A percentile compares a stretch with the other conserved stretches of the same genome.
Evolutionary conservation across 129 eudicot species (phyloP).

Genomic region (Apium graveolens): DNA sequence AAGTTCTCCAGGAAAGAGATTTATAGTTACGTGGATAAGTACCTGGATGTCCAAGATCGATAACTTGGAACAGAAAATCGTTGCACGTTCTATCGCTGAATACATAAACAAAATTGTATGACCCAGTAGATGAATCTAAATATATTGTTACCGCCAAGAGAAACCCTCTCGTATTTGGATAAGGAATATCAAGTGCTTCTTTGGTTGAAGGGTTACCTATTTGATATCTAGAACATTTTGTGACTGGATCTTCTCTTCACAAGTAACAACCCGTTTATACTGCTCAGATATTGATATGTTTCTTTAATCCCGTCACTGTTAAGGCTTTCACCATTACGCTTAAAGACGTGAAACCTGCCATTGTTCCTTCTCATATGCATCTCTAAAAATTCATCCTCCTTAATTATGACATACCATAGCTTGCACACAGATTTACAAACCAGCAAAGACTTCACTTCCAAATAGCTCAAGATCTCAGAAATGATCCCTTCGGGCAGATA

Average conservation of each 20-base stretch:
- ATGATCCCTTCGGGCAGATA: too few relatives aligned
- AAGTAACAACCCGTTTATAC: not conserved
- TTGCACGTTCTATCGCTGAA: too few relatives aligned
- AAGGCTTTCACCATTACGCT: not conserved
- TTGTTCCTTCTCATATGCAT: not conserved
- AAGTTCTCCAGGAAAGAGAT: not conserved
- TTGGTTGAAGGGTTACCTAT: not conserved
- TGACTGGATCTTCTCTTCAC: not conserved
- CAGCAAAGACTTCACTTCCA: too few relatives aligned
- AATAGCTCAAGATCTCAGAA: too few relatives aligned
- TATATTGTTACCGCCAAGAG: not conserved
- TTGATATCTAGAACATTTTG: not conserved
- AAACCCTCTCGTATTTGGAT: not conserved
- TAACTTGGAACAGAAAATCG: too few relatives aligned
- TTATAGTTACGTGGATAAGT: not conserved
- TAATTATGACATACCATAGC: not conserved
- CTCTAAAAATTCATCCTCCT: not conserved
- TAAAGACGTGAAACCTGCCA: not conserved
- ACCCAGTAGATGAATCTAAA: not conserved
- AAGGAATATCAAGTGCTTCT: not conserved
- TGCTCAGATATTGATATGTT: not conserved
- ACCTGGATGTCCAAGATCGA: not conserved
- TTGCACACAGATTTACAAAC: not conserved
- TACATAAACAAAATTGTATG: too few relatives aligned
- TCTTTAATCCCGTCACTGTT: not conserved